phyloP scores from a whole-genome alignment of 2,329 filamentous ascomycete genomes.

The Ophiostoma perfectum region DNA sequence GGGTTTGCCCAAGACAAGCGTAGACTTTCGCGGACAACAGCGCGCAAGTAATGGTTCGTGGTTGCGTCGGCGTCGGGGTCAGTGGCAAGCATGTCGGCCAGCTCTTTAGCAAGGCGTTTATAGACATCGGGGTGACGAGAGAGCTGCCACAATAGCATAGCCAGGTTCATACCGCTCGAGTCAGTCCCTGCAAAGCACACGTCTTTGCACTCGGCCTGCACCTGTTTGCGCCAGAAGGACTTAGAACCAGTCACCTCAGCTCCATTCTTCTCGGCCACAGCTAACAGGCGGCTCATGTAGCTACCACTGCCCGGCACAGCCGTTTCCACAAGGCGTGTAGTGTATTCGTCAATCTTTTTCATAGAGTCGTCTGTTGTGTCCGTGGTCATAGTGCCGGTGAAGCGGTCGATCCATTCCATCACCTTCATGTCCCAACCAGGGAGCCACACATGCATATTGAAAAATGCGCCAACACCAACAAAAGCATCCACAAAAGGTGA shows the following conservation, averaged over 20 bases:
- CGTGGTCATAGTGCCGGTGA: conserved; percentile 14
- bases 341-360: conserved; percentile 19
- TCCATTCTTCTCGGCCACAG: neutral
- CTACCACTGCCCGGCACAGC: conserved; percentile 14
- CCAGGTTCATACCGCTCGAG: conserved; percentile 24
- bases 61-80: neutral
- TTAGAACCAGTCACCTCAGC: neutral
- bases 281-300: conserved; percentile 21
- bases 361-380: conserved; percentile 13
- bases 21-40: conserved; percentile 25
- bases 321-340: conserved; percentile 12
- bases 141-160: conserved; percentile 23
- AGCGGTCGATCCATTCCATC: conserved; percentile 20
- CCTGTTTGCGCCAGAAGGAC: neutral
- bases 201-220: conserved; percentile 22
- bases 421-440: conserved; percentile 19
- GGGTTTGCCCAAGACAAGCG: conserved; percentile 25
- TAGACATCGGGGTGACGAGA: conserved; percentile 9
- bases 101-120: neutral
- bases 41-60: conserved; percentile 21
- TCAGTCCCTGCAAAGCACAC: conserved; percentile 25
- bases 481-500: conserved; percentile 24
- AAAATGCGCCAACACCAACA: conserved; percentile 24
- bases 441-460: conserved; percentile 20
- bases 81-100: neutral